A percentile compares a stretch with the other conserved stretches of the same genome.
These are phyloP conservation scores for Elymus sibiricus DNA, from an alignment of 176 grass and related monocot species.

Conservation along the genomic window DNA sequence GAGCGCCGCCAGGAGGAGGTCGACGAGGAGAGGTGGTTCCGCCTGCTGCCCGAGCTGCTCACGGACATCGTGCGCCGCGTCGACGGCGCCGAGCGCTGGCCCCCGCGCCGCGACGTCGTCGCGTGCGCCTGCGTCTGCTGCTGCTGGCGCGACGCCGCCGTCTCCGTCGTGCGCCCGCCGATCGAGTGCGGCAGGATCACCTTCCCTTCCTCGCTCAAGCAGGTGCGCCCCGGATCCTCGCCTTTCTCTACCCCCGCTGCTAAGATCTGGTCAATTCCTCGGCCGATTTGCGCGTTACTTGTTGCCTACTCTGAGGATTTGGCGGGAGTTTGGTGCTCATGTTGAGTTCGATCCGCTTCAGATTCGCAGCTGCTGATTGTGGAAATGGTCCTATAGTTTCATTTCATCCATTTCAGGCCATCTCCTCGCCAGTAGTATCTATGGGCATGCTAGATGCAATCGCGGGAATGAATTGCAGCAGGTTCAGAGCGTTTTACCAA, in stretches of 20 bases:
- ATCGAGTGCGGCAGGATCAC: no score
- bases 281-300: background rate
- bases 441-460: background rate
- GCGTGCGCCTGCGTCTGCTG: no score
- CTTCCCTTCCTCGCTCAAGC: no score
- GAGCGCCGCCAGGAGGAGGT: conserved; percentile 7
- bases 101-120: no score
- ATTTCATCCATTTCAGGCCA: background rate
- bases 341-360: background rate
- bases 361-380: background rate
- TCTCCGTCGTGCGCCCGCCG: no score
- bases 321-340: background rate
- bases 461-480: background rate
- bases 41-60: no score
- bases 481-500: background rate
- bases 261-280: background rate
- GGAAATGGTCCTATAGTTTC: background rate
- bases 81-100: no score
- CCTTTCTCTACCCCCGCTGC: background rate
- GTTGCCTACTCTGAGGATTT: background rate
- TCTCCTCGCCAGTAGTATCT: background rate
- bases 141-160: no score
- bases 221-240: background rate
- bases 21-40: conserved; percentile 75
- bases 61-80: no score